These are phyloP conservation scores for Meripilus lineatus DNA, from an alignment of 1,284 basidiomycete species.

Conservation along the genomic window DNA sequence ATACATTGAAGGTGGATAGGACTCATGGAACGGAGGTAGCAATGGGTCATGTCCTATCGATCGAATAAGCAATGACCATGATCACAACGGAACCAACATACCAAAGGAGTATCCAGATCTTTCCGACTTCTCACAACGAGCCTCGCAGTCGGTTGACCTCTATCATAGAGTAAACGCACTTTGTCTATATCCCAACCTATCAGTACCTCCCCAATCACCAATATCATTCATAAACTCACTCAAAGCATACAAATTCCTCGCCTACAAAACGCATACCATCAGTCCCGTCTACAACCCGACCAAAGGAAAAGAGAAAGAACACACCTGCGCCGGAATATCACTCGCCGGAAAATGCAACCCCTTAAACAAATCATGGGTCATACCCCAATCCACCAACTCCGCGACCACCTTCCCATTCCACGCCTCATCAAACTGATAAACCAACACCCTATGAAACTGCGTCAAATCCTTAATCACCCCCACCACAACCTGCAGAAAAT, in stretches of 20 bases:
- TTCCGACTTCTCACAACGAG: constrained; percentile 64
- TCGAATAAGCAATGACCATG: background rate
- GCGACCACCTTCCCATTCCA: constrained; percentile 80
- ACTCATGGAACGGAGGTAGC: constrained; percentile 84
- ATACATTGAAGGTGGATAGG: constrained; percentile 84
- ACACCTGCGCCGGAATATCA: constrained; percentile 55
- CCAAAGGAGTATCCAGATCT: constrained; percentile 71
- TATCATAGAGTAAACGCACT: constrained; percentile 79
- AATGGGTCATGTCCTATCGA: constrained; percentile 78
- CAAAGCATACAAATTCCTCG: constrained; percentile 25
- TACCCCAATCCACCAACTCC: constrained; percentile 81
- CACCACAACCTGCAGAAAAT: constrained; percentile 75
- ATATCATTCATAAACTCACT: constrained; percentile 19
- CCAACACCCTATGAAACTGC: constrained; percentile 81
- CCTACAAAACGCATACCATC: no score
- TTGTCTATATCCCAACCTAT: constrained; percentile 48
- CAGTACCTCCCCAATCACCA: background rate
- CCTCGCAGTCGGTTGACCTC: constrained; percentile 73
- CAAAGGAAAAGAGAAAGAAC: constrained; percentile 10
- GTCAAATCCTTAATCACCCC: constrained; percentile 82
- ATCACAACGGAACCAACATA: constrained; percentile 31
- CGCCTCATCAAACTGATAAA: constrained; percentile 80
- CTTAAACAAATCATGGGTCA: constrained; percentile 76
- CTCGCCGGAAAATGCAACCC: constrained; percentile 66
- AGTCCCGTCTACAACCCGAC: background rate